Evolutionary conservation across 352 stramenopile genomes (phyloP).

Genomic region (Globisporangium apiculatum): DNA sequence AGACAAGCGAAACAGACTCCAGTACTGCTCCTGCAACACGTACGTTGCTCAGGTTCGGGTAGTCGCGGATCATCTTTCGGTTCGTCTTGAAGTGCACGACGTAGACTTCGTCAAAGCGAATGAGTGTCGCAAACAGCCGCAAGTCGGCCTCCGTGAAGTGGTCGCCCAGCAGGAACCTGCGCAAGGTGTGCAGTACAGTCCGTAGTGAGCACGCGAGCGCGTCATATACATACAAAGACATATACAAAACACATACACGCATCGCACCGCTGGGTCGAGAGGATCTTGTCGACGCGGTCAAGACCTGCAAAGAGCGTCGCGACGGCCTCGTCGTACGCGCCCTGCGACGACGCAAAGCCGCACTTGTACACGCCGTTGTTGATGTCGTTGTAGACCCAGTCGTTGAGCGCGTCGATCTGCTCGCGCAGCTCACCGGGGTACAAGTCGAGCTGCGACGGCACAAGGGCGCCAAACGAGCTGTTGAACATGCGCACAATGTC

Average conservation of each 20-base stretch:
- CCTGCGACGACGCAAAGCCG: conserved; percentile 86
- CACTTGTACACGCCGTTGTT: conserved; percentile 92
- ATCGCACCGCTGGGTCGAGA: conserved; percentile 50
- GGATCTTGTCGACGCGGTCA: conserved; percentile 62
- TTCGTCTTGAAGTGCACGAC: conserved; percentile 87
- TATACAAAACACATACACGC: background rate
- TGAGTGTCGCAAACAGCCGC: conserved; percentile 74
- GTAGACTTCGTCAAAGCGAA: conserved; percentile 83
- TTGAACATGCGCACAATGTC: conserved; percentile 93
- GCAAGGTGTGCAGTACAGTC: no score
- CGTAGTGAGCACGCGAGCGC: background rate
- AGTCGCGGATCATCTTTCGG: conserved; percentile 84
- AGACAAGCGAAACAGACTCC: no score
- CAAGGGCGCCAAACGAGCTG: conserved; percentile 64
- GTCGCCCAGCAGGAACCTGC: conserved; percentile 50
- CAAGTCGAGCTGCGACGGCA: conserved; percentile 65
- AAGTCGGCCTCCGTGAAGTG: conserved; percentile 74
- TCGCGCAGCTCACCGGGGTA: conserved; percentile 70
- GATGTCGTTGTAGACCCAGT: conserved; percentile 90
- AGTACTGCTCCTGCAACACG: conserved; percentile 5
- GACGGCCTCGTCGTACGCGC: conserved; percentile 82
- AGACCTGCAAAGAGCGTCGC: conserved; percentile 61
- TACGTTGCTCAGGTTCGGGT: conserved; percentile 81
- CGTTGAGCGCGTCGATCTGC: conserved; percentile 88
- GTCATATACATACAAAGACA: background rate